phyloP scores from a whole-genome alignment of 2,329 filamentous ascomycete species.

The Aurifilum marmelostoma region DNA sequence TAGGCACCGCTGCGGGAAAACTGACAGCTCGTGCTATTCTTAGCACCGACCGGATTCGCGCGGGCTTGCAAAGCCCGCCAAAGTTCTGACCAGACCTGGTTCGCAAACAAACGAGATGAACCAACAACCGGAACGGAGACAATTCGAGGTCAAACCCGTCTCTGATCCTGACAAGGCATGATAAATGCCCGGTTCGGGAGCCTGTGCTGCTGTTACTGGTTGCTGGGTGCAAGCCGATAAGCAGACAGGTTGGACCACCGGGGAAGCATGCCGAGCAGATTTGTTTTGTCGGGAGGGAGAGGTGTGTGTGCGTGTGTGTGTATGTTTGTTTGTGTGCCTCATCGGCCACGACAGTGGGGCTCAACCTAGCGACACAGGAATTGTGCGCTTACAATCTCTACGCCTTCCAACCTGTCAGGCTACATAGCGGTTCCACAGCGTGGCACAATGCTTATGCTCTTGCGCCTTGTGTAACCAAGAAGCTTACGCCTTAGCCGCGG shows the following conservation, averaged over 20 bases:
- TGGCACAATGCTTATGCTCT: neutral
- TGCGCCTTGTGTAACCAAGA: neutral
- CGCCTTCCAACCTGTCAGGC: neutral
- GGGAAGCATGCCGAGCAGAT: neutral
- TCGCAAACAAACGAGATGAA: neutral
- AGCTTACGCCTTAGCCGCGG: neutral
- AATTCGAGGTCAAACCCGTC: neutral
- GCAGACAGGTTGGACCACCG: neutral
- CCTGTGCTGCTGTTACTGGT: neutral
- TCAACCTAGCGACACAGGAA: neutral
- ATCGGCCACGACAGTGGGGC: neutral
- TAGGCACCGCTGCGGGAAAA: neutral
- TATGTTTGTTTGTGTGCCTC: neutral
- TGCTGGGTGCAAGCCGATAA: neutral
- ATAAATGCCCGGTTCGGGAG: neutral
- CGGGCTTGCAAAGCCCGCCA: neutral
- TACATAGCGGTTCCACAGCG: slow-evolving; percentile 4
- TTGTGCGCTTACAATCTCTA: neutral
- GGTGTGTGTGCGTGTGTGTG: too few relatives aligned
- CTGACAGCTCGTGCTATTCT: slow-evolving; percentile 10
- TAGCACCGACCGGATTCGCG: neutral
- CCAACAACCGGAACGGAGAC: neutral
- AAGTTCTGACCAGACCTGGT: neutral
- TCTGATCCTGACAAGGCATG: neutral
- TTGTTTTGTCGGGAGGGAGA: too few relatives aligned